Percentiles rank a stretch among this genome's conserved stretches.
phyloP scores from a whole-genome alignment of 2,329 filamentous ascomycete genomes.

The Aspergillus tanneri region DNA sequence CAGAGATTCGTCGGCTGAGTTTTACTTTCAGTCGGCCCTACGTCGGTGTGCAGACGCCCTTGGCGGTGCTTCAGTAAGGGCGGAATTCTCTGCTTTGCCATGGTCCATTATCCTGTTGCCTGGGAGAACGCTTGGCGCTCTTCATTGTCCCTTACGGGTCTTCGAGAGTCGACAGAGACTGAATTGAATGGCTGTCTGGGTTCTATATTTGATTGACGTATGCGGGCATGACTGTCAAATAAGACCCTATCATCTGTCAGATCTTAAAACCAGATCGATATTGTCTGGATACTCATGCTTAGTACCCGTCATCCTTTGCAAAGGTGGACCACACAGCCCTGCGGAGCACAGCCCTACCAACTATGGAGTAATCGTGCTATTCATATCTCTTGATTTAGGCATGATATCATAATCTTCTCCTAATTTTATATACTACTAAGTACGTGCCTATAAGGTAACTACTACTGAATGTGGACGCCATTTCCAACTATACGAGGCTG shows the following conservation, averaged over 20 bases:
- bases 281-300: too few relatives aligned
- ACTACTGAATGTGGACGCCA: too few relatives aligned
- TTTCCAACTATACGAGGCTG: too few relatives aligned
- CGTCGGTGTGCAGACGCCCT: not conserved
- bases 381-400: not conserved
- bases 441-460: too few relatives aligned
- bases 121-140: constrained; percentile 11
- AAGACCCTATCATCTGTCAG: too few relatives aligned
- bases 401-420: too few relatives aligned
- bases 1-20: constrained; percentile 12
- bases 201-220: constrained; percentile 11
- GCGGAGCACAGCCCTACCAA: constrained; percentile 2
- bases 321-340: constrained; percentile 8
- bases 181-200: not conserved
- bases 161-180: not conserved
- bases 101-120: constrained; percentile 7
- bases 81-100: not conserved
- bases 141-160: not conserved
- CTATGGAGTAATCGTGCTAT: too few relatives aligned
- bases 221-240: too few relatives aligned
- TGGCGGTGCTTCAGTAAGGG: not conserved
- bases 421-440: too few relatives aligned
- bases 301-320: not conserved
- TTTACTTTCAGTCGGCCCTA: not conserved
- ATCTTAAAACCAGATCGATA: too few relatives aligned